phyloP scores from a whole-genome alignment of 495 filamentous ascomycete genomes.

The Podospora didyma region DNA sequence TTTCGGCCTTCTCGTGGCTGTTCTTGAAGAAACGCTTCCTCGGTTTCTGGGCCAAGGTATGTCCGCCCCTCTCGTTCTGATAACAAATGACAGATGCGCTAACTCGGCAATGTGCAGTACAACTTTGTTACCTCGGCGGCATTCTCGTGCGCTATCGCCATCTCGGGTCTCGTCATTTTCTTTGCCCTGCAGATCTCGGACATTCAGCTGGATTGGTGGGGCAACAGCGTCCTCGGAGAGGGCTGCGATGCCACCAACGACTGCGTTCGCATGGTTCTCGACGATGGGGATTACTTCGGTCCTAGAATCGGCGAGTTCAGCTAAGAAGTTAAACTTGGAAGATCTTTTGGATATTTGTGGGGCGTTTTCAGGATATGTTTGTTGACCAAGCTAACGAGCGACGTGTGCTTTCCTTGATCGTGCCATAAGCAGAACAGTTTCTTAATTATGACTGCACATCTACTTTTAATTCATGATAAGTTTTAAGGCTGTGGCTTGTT shows the following conservation, averaged over 20 bases:
- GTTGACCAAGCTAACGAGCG: neutral
- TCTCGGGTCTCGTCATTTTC: slow-evolving; percentile 39
- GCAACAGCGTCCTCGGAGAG: slow-evolving; percentile 25
- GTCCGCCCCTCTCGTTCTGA: neutral
- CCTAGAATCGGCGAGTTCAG: slow-evolving; percentile 30
- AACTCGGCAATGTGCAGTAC: slow-evolving; percentile 22
- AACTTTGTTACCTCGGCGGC: slow-evolving; percentile 40
- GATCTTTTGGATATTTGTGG: neutral
- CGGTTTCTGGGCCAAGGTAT: slow-evolving; percentile 39
- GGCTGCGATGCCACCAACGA: slow-evolving; percentile 28
- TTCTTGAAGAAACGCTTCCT: slow-evolving; percentile 32
- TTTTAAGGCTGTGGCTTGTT: no score
- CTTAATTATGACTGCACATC: no score
- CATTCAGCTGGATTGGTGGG: slow-evolving; percentile 40
- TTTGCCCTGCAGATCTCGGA: slow-evolving; percentile 33
- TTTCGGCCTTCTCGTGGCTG: slow-evolving; percentile 35
- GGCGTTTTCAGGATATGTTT: neutral
- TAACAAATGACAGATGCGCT: neutral
- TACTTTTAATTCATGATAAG: no score
- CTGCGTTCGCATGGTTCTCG: slow-evolving; percentile 23
- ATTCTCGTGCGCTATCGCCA: slow-evolving; percentile 35
- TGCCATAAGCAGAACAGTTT: no score
- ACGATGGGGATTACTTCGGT: slow-evolving; percentile 34
- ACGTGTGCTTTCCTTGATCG: no score
- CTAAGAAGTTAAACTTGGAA: neutral